These are phyloP conservation scores for Barnettozyma wickerhamii DNA, from an alignment of 805 yeast genomes.

Conservation along the genomic window DNA sequence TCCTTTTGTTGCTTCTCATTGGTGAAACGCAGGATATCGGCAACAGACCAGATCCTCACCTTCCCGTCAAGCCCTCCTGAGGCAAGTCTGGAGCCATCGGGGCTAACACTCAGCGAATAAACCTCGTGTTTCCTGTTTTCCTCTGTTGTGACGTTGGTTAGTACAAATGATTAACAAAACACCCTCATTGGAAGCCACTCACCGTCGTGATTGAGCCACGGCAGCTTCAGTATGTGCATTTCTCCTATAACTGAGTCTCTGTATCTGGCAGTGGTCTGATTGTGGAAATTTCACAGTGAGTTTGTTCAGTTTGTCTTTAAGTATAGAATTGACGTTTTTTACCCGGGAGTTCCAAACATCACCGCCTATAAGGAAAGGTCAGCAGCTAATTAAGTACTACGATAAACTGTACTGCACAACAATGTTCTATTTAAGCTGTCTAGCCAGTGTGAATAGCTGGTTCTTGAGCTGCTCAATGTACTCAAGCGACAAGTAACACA, in stretches of 20 bases:
- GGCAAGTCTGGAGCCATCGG: conserved; percentile 82
- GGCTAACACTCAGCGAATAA: conserved; percentile 74
- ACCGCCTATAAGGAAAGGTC: too few species aligned
- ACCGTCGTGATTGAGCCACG: conserved; percentile 65
- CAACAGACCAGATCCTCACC: conserved; percentile 81
- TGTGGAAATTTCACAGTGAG: neutral
- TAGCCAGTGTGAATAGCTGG: neutral
- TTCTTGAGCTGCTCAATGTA: conserved; percentile 35
- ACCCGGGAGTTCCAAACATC: too few species aligned
- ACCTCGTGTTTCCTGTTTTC: conserved; percentile 80
- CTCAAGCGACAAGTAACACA: conserved; percentile 41
- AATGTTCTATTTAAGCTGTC: too few species aligned
- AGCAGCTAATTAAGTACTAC: too few species aligned
- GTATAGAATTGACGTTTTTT: too few species aligned
- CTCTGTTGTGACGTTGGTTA: conserved; percentile 36
- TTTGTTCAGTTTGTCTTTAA: too few species aligned
- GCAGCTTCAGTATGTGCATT: conserved; percentile 65
- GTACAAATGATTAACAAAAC: neutral
- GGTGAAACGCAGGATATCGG: conserved; percentile 41
- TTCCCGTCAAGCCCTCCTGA: conserved; percentile 95
- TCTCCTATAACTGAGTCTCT: neutral
- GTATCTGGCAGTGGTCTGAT: too few species aligned
- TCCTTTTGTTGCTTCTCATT: conserved; percentile 25
- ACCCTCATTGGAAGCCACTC: conserved; percentile 12
- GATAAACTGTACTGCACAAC: too few species aligned